Conservation (phyloP, 2,329 filamentous ascomycete genomes). For the Alternaria triticina region DNA sequence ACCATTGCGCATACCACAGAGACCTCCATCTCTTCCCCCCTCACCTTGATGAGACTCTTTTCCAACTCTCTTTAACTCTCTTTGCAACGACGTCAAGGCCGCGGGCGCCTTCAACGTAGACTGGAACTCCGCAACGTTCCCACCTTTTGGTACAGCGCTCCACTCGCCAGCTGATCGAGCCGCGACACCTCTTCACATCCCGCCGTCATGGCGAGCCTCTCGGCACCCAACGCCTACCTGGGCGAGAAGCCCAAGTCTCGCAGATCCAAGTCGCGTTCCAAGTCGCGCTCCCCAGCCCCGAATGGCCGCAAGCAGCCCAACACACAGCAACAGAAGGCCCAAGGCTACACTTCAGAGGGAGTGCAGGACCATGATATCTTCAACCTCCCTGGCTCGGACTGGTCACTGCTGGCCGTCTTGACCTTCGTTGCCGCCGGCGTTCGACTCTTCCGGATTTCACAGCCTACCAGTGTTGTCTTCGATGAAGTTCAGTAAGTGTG, state of each 20-base stretch:
- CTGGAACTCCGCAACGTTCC: conserved; percentile 12
- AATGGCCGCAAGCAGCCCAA: conserved; percentile 44
- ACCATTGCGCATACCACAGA: conserved; percentile 33
- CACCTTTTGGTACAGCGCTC: conserved; percentile 15
- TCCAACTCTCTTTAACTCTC: conserved; percentile 46
- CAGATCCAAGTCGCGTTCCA: conserved; percentile 39
- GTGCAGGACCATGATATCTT: conserved; percentile 93
- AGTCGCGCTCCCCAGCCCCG: conserved; percentile 40
- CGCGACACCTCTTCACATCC: conserved; percentile 22
- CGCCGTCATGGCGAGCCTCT: conserved; percentile 47
- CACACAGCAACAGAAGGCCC: conserved; percentile 36
- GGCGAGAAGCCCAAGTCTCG: conserved; percentile 40
- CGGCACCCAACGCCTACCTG: conserved; percentile 37
- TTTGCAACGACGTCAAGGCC: conserved; percentile 12
- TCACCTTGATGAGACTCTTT: conserved; percentile 32
- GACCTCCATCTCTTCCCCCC: conserved; percentile 20
- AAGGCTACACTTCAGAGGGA: conserved; percentile 75
- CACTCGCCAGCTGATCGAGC: conserved; percentile 28
- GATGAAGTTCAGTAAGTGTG: conserved; percentile 96
- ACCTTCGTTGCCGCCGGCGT: conserved; percentile 79
- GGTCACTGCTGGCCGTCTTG: conserved; percentile 74
- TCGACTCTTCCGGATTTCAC: conserved; percentile 93
- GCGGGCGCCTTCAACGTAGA: neutral
- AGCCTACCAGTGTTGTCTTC: conserved; percentile 95
- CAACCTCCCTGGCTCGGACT: conserved; percentile 82